Base-by-base conservation (phyloP, 1,284 basidiomycete species). In the Apiotrichum gracile region DNA sequence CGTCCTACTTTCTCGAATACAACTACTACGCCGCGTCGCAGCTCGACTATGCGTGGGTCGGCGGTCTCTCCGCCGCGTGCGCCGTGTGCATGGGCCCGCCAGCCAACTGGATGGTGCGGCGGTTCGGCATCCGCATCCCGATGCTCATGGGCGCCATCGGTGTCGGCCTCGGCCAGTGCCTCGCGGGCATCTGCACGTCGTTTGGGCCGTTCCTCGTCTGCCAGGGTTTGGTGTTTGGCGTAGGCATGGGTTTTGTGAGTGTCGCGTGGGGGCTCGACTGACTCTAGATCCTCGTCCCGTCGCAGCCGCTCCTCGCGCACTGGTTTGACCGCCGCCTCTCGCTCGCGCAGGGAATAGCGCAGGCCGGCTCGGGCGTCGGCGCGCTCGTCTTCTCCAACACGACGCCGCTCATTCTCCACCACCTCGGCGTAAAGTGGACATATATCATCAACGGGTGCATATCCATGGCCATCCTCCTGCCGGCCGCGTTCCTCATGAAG, bases 41-140 rank as follows among this genome's bases (percentile, higher is more conserved):
- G 65, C 69, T 76, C 45, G 64, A 71, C 19, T 78, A 77, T 49
- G 75, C 76, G 8, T 77, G 75, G 64, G 70, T 77, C 8, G 76
- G 76, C 27, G 76, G 77, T 9, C 60, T 78, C 37, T 66, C 65
- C 2, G 69, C 77, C 0, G 66, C 72, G 3, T 53, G 64, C 5
- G 72, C 70, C 12, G 61, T 77, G 45, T 26, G 69, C 1, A 60
- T 64, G 19, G 74, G 74, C 3, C 77, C 77, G 0, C 56, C 75
- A 25, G 68, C 72, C 10, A 78, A 77, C 60, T 68, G 58, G 26
- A 49, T 75, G 6, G 64, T 65, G 22, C 65, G 67, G 9, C 47
- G 50, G 17, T 62, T 66, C 26, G 69, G 70, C 9, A 73, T 76
- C 47, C 67, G 72, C 31, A 51, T 63, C 2, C 71, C 73, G 0